These are phyloP conservation scores for Epithemia pelagica DNA, from an alignment of 108 stramenopile genomes.

Conservation along the genomic window DNA sequence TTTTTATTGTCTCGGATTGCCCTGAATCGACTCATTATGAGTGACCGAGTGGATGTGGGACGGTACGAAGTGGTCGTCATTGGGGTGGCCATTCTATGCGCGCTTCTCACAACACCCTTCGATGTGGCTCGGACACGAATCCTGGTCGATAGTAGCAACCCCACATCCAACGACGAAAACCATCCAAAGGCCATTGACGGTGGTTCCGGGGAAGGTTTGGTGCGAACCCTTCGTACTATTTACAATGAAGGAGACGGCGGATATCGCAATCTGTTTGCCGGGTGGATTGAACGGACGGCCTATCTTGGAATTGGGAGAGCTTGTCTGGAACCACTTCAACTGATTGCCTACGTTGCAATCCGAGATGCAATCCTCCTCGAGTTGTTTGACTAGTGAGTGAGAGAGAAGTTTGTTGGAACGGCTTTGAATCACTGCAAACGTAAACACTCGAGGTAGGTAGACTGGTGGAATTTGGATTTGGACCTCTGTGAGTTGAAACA, in stretches of 20 bases:
- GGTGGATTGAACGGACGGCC: conserved; percentile 70
- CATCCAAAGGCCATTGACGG: conserved; percentile 17
- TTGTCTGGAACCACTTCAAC: conserved; percentile 73
- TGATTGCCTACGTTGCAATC: conserved; percentile 70
- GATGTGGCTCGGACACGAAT: conserved; percentile 79
- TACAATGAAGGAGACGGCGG: conserved; percentile 64
- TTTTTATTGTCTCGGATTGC: conserved; percentile 59
- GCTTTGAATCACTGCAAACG: no score
- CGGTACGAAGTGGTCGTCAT: conserved; percentile 59
- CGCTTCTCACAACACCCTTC: conserved; percentile 78
- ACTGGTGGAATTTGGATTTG: no score
- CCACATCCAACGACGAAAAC: conserved; percentile 8
- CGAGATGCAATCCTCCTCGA: conserved; percentile 70
- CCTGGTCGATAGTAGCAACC: conserved; percentile 44
- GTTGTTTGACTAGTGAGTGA: conserved; percentile 51
- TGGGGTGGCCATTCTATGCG: conserved; percentile 49
- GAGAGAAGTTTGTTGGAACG: neutral
- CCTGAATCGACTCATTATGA: conserved; percentile 52
- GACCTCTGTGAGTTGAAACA: no score
- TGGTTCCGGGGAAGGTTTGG: conserved; percentile 30
- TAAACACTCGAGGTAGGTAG: no score
- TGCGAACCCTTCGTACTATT: conserved; percentile 46
- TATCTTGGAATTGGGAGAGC: conserved; percentile 76
- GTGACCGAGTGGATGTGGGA: conserved; percentile 48
- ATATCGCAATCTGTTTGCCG: conserved; percentile 60